phyloP scores from a whole-genome alignment of 495 filamentous ascomycete genomes.

The Usnea hakonensis region DNA sequence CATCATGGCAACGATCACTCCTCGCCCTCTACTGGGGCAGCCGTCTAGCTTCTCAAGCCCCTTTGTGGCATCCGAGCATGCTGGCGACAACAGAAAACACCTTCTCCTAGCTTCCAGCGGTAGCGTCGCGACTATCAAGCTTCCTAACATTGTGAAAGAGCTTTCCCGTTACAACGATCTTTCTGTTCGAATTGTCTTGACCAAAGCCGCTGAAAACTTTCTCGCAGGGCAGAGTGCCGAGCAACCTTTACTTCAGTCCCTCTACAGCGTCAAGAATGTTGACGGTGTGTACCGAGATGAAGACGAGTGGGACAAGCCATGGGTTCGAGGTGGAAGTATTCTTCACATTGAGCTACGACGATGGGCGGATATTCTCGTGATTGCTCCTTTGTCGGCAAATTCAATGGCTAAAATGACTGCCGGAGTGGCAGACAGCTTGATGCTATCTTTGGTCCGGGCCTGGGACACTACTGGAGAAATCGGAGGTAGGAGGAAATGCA shows the following conservation, averaged over 20 bases:
- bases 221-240: constrained; percentile 59
- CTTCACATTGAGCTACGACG: constrained; percentile 78
- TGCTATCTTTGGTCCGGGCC: constrained; percentile 68
- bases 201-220: constrained; percentile 61
- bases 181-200: constrained; percentile 73
- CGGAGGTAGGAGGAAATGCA: constrained; percentile 35
- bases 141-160: constrained; percentile 59
- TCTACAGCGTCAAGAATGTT: constrained; percentile 49
- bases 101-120: constrained; percentile 72
- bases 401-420: constrained; percentile 67
- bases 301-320: constrained; percentile 72
- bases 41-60: constrained; percentile 1
- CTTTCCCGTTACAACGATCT: constrained; percentile 52
- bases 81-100: constrained; percentile 59
- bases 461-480: constrained; percentile 71
- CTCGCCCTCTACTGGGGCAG: not conserved
- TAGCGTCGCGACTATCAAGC: constrained; percentile 83
- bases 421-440: constrained; percentile 60
- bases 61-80: constrained; percentile 30
- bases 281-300: constrained; percentile 68
- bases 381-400: constrained; percentile 75
- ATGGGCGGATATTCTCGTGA: constrained; percentile 73
- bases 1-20: not conserved
- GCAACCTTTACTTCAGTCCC: constrained; percentile 52
- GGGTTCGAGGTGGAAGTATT: constrained; percentile 53